Conservation (phyloP, 345 rosid genomes). For the Eucalyptus victrix region DNA sequence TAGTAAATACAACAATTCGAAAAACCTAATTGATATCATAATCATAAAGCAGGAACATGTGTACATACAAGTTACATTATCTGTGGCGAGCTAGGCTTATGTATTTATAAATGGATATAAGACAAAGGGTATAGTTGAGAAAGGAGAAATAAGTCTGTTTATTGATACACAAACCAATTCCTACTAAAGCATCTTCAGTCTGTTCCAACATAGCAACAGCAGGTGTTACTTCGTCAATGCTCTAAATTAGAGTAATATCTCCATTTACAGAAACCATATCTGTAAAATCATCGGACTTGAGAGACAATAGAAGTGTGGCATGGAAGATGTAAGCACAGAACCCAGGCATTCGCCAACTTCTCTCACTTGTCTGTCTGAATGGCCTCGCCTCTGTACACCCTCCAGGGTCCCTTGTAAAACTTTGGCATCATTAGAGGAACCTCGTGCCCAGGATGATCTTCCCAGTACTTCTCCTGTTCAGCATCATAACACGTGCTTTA, state of each 20-base stretch:
- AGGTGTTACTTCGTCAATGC: neutral
- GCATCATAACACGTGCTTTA: neutral
- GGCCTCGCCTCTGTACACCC: slow-evolving; percentile 56
- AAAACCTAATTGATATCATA: neutral
- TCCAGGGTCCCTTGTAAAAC: slow-evolving; percentile 84
- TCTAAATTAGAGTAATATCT: neutral
- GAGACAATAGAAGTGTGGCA: neutral
- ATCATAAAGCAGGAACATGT: neutral
- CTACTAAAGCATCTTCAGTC: neutral
- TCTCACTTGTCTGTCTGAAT: slow-evolving; percentile 24
- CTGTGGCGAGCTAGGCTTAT: neutral
- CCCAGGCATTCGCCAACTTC: neutral
- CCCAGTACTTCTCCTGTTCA: slow-evolving; percentile 85
- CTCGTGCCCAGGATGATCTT: slow-evolving; percentile 77
- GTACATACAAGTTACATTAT: neutral
- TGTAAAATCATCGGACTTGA: neutral
- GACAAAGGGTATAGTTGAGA: neutral
- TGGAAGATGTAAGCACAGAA: neutral
- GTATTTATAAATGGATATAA: neutral
- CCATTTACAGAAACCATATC: neutral
- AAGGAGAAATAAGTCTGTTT: neutral
- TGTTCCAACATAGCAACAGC: neutral
- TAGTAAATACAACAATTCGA: neutral
- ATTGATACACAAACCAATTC: neutral
- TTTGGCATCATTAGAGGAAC: slow-evolving; percentile 78